A percentile compares a stretch with the other conserved stretches of the same genome.
Conservation (phyloP, 2,329 filamentous ascomycete genomes). For the Trichoderma asperellum region DNA sequence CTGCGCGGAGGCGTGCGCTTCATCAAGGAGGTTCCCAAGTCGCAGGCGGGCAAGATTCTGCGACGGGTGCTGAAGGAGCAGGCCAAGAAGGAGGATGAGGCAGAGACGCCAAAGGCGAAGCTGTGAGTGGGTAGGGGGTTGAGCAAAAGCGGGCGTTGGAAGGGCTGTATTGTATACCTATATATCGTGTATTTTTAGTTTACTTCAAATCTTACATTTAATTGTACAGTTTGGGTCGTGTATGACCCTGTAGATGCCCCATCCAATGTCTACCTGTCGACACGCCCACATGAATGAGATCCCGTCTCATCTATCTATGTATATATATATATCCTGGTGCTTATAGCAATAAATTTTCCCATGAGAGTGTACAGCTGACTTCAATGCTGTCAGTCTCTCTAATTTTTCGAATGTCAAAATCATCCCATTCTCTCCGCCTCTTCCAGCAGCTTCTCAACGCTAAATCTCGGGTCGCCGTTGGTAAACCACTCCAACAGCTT, state of each 20-base stretch:
- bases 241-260: not conserved
- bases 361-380: not conserved
- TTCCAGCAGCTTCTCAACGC: slow-evolving; percentile 80
- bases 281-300: slow-evolving; percentile 9
- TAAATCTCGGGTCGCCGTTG: slow-evolving; percentile 76
- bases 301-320: not conserved
- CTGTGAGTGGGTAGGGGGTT: slow-evolving; percentile 36
- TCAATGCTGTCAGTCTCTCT: not conserved
- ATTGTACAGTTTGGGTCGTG: slow-evolving; percentile 5
- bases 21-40: slow-evolving; percentile 71
- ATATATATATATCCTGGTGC: not conserved
- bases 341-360: not conserved
- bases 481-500: slow-evolving; percentile 81
- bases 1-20: slow-evolving; percentile 73
- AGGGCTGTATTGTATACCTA: not conserved
- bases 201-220: not conserved
- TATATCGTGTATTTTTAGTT: slow-evolving; percentile 1
- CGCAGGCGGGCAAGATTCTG: slow-evolving; percentile 58
- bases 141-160: not conserved
- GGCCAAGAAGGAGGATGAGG: slow-evolving; percentile 43
- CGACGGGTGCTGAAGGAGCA: slow-evolving; percentile 54
- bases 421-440: slow-evolving; percentile 80
- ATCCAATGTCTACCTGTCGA: slow-evolving; percentile 11
- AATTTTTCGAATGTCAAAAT: not conserved
- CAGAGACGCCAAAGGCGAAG: slow-evolving; percentile 39